Base-by-base conservation (phyloP, 805 yeast genomes). In the Barnettozyma vustinii region DNA sequence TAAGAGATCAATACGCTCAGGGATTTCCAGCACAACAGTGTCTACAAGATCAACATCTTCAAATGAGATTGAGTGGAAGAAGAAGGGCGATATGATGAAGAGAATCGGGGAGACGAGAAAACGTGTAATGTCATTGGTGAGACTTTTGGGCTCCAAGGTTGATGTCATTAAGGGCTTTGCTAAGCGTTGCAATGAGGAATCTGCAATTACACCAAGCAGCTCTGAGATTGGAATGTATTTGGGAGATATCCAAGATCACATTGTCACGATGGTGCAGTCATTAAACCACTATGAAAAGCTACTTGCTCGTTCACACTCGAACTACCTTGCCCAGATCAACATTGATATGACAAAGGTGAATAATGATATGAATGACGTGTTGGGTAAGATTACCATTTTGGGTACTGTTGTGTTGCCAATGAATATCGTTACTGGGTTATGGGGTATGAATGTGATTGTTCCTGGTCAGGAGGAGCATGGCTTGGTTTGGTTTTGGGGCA, bases 401-500 rank as follows among this genome's bases (percentile, higher is more conserved):
- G 99, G 98, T 76, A 89, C 98, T 0, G 88, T 94, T 48, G 97
- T 94, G 19, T 71, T 94, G 50, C 99, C 99, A 4, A 80, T 94
- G 79, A 94, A 94, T 63, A 88, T 94, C 48, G 84, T 94, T 20
- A 94, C 99, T 0, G 99, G 99, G 19, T 70, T 94, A 42, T 94
- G 98, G 98, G 99, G 99, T 49, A 94, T 94, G 99, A 94, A 94
- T 69, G 96, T 94, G 56, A 60, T 88, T 10, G 99, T 94, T 33
- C 99, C 99, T 0, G 99, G 99, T 0, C 98, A 92, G 64, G 77
- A 74, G 25, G 67, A 69, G 8, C 77, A 75, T n/a, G 75, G 80
- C 7, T 65, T 86, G 53, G 57, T 64, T 2, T 86, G 94, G 94
- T 86, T 87, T 62, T 79, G 76, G 61, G 64, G 75, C 21, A 79